Evolutionary conservation across 73 alveolate species (phyloP), one percentile per base, ranked within the genome.

Genomic region (Diophrys sp.): DNA sequence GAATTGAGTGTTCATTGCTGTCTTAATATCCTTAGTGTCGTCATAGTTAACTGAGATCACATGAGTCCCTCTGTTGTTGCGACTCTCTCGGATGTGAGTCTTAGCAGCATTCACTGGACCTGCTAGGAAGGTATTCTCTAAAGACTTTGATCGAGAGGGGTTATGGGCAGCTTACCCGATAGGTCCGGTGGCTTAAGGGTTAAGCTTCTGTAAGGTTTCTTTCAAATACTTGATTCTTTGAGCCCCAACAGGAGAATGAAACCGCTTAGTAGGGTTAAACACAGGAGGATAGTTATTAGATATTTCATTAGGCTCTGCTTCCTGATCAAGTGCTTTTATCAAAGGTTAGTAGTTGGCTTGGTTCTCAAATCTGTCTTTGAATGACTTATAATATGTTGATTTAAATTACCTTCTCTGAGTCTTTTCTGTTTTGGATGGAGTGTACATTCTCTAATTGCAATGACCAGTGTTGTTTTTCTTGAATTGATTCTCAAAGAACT

Each of bases 261-360:
- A 68, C 29, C 29, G 23, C 24, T 29, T 26, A 25, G 34, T 18
- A 2, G 23, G 34, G 5, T 23, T 25, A 5, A 55, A 55, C 26
- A 68, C 31, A 1, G 75, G 75, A 23, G 75, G 75, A 24, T 68
- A 68, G 75, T 68, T 68, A 14, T 18, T 68, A n/a, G 75, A 68
- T 2, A 68, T 29, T 14, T 23, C 54, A 28, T 68, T 68, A n/a
- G 56, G 25, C 2, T 68, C 75, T 11, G n/a, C 5, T n/a, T 68
- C 75, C 2, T 25, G 55, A 29, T 25, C 75, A 2, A 25, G 5
- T 1, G 54, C 75, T 2, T 68, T 31, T 27, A 68, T 68, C 24
- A 23, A 23, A 24, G 75, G 75, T 26, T 23, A 29, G 34, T 26
- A 31, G 25, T 68, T 68, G 27, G 31, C 31, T 28, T 31, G 54